Base-by-base conservation (phyloP, 345 rosid species). In the Syzygium aqueum region DNA sequence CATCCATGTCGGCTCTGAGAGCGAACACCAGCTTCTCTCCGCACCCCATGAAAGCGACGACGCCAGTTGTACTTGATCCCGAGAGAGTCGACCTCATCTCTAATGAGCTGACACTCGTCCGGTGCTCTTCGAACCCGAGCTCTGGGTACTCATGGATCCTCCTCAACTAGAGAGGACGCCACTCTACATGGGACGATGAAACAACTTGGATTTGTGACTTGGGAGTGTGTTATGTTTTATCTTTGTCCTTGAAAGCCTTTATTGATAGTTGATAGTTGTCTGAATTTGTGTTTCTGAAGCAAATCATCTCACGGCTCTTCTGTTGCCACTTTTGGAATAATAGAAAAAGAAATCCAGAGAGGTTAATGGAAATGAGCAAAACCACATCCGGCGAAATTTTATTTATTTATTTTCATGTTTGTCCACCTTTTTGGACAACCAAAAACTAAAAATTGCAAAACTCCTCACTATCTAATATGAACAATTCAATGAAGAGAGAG, bases 1-100 rank as follows among this genome's bases (percentile, higher is more conserved):
- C 96, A 86, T 95, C 98, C 96, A 94, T 94, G 89, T 94, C 94
- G 50, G 96, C 96, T 86, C 96, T 91, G 67, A 93, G 95, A 86
- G 91, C 91, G 25, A 95, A 94, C 40, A 92, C 93, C 28, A 96
- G 96, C 86, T 91, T 87, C 1, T 88, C 85, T 19, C 93, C 94
- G 53, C 93, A 89, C 50, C 96, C 94, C 84, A 94, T 90, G 84
- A 91, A 91, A 80, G 92, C 96, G 8, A 93, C 94, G 37, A 94
- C 94, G 3, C 96, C 96, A 53, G 96, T 92, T 93, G 86, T 93
- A 95, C 85, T 86, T 77, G 46, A 93, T 87, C 23, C 94, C 96
- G 30, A 95, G 92, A 2, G 89, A 90, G 78, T 95, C 95, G 65
- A 95, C 92, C 93, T 93, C 95, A 52, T 84, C 85, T 87, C 95